These are phyloP conservation scores for Purpureocillium lavendulum DNA, from an alignment of 2,329 filamentous ascomycete species.

Conservation along the genomic window DNA sequence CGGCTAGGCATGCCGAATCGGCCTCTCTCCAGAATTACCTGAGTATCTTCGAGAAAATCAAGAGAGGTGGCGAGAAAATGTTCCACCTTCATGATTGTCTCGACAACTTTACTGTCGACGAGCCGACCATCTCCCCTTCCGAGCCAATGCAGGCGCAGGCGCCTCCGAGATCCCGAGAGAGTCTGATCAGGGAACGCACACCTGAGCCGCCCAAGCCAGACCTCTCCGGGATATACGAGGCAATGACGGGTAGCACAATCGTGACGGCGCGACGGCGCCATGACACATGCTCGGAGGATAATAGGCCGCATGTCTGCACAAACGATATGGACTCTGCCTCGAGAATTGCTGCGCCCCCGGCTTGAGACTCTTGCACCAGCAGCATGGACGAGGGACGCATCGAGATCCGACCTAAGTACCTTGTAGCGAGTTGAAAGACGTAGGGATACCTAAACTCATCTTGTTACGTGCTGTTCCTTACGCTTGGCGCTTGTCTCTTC, in stretches of 20 bases:
- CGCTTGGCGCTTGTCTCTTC: too few species aligned
- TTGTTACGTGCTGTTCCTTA: too few species aligned
- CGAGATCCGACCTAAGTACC: not conserved
- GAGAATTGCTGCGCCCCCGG: too few species aligned
- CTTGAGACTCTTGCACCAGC: too few species aligned
- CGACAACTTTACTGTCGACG: not conserved
- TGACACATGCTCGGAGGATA: constrained; percentile 22
- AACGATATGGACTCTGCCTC: constrained; percentile 13
- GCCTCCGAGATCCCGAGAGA: constrained; percentile 10
- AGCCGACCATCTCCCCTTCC: too few species aligned
- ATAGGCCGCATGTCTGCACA: constrained; percentile 20
- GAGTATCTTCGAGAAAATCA: constrained; percentile 18
- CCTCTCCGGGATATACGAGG: constrained; percentile 13
- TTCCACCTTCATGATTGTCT: constrained; percentile 14
- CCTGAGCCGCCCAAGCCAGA: constrained; percentile 11
- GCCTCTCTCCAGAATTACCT: constrained; percentile 10
- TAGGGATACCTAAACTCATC: too few species aligned
- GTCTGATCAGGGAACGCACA: constrained; percentile 9
- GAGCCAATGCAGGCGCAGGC: too few species aligned
- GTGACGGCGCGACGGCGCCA: constrained; percentile 5
- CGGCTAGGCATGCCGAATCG: constrained; percentile 2
- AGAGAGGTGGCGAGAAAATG: constrained; percentile 15
- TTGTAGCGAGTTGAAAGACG: too few species aligned
- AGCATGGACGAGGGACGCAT: too few species aligned
- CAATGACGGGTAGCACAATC: constrained; percentile 13